These are phyloP conservation scores for Dioscorea zingiberensis DNA, from an alignment of 106 monocot genomes.

Conservation along the genomic window DNA sequence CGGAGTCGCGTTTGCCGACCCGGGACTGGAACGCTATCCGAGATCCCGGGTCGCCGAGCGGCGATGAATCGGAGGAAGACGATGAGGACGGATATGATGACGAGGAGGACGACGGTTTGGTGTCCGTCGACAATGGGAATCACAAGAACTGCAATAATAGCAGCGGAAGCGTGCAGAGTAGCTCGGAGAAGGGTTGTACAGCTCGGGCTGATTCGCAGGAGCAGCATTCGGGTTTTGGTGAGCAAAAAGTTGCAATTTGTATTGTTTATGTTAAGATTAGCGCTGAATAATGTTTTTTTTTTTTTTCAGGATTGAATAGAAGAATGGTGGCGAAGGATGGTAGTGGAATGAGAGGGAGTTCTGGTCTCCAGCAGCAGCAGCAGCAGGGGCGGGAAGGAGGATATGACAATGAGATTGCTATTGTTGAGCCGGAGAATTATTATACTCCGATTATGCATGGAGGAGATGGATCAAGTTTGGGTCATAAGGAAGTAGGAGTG, in stretches of 20 bases:
- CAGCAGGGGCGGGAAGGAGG: conserved; percentile 13
- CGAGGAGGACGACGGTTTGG: conserved; percentile 40
- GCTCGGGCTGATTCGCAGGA: conserved; percentile 15
- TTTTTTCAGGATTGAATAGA: conserved; percentile 26
- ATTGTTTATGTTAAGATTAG: not conserved
- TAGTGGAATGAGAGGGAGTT: conserved; percentile 8
- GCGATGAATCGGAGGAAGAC: conserved; percentile 19
- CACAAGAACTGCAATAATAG: conserved; percentile 38
- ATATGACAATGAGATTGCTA: conserved; percentile 26
- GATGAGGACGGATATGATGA: conserved; percentile 40
- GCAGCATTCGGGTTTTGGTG: conserved; percentile 33
- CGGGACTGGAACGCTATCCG: conserved; percentile 12
- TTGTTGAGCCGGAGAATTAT: conserved; percentile 31
- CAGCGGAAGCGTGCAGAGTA: conserved; percentile 60
- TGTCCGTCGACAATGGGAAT: conserved; percentile 17
- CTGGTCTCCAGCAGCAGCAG: conserved; percentile 9
- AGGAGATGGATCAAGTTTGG: conserved; percentile 18
- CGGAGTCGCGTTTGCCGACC: not conserved
- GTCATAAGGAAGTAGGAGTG: conserved; percentile 29
- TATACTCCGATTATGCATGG: conserved; percentile 15
- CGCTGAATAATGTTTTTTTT: not conserved
- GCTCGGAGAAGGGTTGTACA: conserved; percentile 31
- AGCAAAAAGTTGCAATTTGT: conserved; percentile 4
- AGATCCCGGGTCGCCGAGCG: not conserved
- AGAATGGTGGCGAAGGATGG: conserved; percentile 16